Evolutionary conservation across 73 alveolate species (phyloP).

Genomic region (Paramecium tetraurelia): DNA sequence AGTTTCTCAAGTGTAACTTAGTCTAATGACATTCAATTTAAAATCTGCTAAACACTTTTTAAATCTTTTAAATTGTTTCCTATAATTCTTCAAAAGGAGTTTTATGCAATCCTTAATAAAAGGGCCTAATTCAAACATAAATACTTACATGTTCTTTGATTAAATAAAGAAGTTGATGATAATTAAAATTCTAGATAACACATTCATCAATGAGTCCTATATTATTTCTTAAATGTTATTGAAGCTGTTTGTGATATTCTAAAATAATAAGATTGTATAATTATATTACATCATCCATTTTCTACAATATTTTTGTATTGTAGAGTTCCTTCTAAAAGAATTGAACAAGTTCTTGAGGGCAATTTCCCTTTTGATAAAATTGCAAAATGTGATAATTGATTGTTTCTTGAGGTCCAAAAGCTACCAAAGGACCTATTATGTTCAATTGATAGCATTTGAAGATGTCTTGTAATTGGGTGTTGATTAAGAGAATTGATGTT

Average conservation of each 20-base stretch:
- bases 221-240: slow-evolving; percentile 14
- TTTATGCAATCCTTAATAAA: background rate
- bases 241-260: background rate
- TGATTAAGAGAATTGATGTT: background rate
- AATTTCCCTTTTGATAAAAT: background rate
- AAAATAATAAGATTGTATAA: background rate
- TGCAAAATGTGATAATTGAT: background rate
- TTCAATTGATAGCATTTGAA: background rate
- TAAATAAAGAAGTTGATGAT: background rate
- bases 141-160: background rate
- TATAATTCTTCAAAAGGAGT: background rate
- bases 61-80: background rate
- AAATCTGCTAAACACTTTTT: background rate
- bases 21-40: slow-evolving; percentile 28
- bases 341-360: background rate
- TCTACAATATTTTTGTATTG: slow-evolving; percentile 8
- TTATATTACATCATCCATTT: slow-evolving; percentile 28
- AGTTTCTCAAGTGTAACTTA: slow-evolving; percentile 15
- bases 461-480: background rate
- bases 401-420: background rate
- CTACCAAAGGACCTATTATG: background rate
- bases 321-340: slow-evolving; percentile 25
- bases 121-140: background rate
- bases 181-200: background rate
- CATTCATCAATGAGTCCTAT: slow-evolving; percentile 18